phyloP scores from a whole-genome alignment of 352 stramenopile species.

The Phytophthora melonis region DNA sequence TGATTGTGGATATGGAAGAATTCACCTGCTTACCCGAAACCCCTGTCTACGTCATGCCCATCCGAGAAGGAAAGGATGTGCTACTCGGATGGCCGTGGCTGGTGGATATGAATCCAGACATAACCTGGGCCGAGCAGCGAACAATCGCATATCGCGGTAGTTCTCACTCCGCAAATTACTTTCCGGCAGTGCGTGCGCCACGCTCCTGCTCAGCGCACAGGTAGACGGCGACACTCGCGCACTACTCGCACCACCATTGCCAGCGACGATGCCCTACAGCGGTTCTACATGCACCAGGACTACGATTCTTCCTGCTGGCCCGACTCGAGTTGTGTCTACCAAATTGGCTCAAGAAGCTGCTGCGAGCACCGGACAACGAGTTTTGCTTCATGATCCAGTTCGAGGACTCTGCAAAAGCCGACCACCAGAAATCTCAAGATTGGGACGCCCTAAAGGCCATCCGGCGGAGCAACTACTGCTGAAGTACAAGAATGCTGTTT shows the following conservation, averaged over 20 bases:
- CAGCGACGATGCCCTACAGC: too few species aligned
- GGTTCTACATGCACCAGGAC: conserved; percentile 15
- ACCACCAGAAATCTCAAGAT: neutral
- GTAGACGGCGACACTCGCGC: too few species aligned
- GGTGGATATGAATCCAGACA: too few species aligned
- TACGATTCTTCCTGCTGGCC: conserved; percentile 3
- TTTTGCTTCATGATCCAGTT: conserved; percentile 20
- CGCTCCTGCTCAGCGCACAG: too few species aligned
- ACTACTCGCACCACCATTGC: too few species aligned
- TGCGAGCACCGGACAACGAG: conserved; percentile 1
- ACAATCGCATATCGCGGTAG: too few species aligned
- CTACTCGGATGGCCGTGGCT: too few species aligned
- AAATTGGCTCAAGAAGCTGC: conserved; percentile 14
- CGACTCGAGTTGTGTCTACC: neutral
- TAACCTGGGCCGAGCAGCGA: too few species aligned
- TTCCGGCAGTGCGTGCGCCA: too few species aligned
- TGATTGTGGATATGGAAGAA: neutral
- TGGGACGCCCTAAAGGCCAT: neutral
- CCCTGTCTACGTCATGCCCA: conserved; percentile 4
- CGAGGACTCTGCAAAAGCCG: neutral
- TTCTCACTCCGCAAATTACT: too few species aligned
- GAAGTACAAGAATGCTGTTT: conserved; percentile 3
- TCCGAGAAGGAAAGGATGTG: conserved; percentile 10
- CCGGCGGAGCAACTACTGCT: neutral
- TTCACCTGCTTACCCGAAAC: conserved; percentile 6